These are phyloP conservation scores for Pleurostoma richardsiae DNA, from an alignment of 2,329 filamentous ascomycete genomes.

Conservation along the genomic window DNA sequence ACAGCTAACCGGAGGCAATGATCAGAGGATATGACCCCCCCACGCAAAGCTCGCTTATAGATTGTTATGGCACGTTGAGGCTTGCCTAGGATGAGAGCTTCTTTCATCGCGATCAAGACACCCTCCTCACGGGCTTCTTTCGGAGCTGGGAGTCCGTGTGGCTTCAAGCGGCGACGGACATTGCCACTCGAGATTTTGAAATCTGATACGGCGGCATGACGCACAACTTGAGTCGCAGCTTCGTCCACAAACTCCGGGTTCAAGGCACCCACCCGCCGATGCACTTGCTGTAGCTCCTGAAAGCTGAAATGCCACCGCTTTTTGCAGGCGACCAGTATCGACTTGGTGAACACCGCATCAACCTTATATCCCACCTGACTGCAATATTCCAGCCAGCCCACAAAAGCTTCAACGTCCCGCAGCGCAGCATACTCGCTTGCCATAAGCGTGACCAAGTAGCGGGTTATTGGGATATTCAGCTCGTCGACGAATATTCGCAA, in stretches of 20 bases:
- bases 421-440: conserved; percentile 35
- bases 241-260: conserved; percentile 25
- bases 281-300: conserved; percentile 25
- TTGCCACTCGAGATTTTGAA: conserved; percentile 11
- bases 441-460: conserved; percentile 32
- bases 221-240: conserved; percentile 33
- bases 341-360: conserved; percentile 30
- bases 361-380: conserved; percentile 25
- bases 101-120: conserved; percentile 34
- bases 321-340: conserved; percentile 30
- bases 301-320: conserved; percentile 31
- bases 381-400: conserved; percentile 35
- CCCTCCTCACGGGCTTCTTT: conserved; percentile 22
- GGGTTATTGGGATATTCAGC: conserved; percentile 27
- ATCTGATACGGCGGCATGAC: conserved; percentile 25
- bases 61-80: conserved; percentile 26
- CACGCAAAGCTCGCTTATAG: conserved; percentile 29
- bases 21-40: conserved; percentile 28
- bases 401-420: conserved; percentile 29
- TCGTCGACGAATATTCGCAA: conserved; percentile 27
- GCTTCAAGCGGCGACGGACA: conserved; percentile 13
- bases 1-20: conserved; percentile 44
- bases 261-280: conserved; percentile 23
- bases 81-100: conserved; percentile 23
- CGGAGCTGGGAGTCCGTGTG: conserved; percentile 2